A percentile compares a stretch with the other conserved stretches of the same genome.
phyloP scores from a whole-genome alignment of 257 asterid species.

The Euphrasia confusa region DNA sequence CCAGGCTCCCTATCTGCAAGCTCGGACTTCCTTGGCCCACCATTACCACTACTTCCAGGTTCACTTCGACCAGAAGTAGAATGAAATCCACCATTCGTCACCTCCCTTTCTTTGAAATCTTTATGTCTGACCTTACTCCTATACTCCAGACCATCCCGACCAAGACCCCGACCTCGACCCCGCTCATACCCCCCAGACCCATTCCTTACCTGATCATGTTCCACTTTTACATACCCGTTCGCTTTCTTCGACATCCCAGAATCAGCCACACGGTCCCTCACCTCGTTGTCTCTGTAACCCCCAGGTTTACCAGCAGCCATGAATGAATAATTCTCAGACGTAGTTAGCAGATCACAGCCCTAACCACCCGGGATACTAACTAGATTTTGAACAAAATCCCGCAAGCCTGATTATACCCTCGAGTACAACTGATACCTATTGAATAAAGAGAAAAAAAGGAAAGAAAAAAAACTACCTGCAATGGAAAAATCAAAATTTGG shows the following conservation, averaged over 20 bases:
- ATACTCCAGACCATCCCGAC: slow-evolving; percentile 31
- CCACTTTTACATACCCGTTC: slow-evolving; percentile 40
- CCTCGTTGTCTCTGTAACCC: slow-evolving; percentile 59
- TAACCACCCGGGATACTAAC: slow-evolving; percentile 17
- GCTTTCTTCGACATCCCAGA: slow-evolving; percentile 45
- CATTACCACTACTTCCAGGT: slow-evolving; percentile 41
- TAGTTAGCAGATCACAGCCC: slow-evolving; percentile 15
- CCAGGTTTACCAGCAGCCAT: slow-evolving; percentile 83
- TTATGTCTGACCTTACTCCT: slow-evolving; percentile 46
- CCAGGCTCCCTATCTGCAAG: slow-evolving; percentile 75
- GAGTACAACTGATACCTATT: slow-evolving; percentile 9
- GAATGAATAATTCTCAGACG: slow-evolving; percentile 16
- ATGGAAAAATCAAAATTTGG: not conserved
- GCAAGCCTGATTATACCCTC: not conserved
- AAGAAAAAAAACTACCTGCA: not conserved
- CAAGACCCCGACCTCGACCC: slow-evolving; percentile 28
- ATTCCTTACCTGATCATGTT: slow-evolving; percentile 38
- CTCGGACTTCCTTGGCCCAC: slow-evolving; percentile 34
- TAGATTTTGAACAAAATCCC: slow-evolving; percentile 22
- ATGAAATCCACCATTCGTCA: slow-evolving; percentile 39
- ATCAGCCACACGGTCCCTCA: slow-evolving; percentile 51
- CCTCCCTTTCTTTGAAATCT: slow-evolving; percentile 57
- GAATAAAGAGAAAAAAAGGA: not conserved
- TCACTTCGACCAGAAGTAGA: slow-evolving; percentile 54
- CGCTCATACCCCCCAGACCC: slow-evolving; percentile 38